Conservation (phyloP, 352 stramenopile genomes). For the Pythium folliculosum region DNA sequence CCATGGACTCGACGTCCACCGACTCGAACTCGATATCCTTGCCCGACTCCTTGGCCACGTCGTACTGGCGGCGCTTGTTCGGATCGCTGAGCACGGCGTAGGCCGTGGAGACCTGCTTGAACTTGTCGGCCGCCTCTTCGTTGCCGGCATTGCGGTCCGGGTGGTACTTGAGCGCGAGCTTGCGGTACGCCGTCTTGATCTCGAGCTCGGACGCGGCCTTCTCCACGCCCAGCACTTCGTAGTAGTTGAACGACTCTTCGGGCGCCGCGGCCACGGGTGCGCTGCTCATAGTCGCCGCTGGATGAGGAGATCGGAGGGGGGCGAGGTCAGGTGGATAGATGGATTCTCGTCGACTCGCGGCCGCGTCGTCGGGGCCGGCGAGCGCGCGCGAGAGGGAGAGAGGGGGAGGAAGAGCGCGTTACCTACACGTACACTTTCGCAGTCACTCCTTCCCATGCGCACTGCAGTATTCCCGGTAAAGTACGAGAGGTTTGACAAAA, state of each 20-base stretch:
- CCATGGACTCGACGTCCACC: constrained; percentile 85
- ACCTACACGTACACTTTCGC: constrained; percentile 22
- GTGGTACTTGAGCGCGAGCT: constrained; percentile 90
- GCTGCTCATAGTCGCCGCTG: constrained; percentile 40
- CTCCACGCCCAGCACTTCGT: constrained; percentile 88
- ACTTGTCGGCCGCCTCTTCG: constrained; percentile 75
- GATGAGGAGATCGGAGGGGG: not conserved
- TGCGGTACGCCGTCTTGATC: constrained; percentile 90
- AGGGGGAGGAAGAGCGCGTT: constrained; percentile 5
- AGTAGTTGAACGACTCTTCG: constrained; percentile 73
- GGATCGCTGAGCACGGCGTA: constrained; percentile 86
- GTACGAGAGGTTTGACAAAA: constrained; percentile 22
- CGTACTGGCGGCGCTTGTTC: constrained; percentile 88
- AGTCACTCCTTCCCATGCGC: constrained; percentile 18
- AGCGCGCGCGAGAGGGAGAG: not conserved
- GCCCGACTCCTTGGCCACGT: constrained; percentile 68
- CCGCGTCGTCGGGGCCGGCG: not conserved
- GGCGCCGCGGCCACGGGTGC: constrained; percentile 42
- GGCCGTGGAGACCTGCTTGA: constrained; percentile 84
- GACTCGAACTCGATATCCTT: constrained; percentile 83
- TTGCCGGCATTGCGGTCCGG: constrained; percentile 86
- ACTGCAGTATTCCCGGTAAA: constrained; percentile 13
- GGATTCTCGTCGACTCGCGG: not conserved
- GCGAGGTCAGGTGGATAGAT: not conserved
- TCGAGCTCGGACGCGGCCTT: constrained; percentile 87